phyloP scores from a whole-genome alignment of 1,284 basidiomycete genomes.

The Ceratobasidium sp. region DNA sequence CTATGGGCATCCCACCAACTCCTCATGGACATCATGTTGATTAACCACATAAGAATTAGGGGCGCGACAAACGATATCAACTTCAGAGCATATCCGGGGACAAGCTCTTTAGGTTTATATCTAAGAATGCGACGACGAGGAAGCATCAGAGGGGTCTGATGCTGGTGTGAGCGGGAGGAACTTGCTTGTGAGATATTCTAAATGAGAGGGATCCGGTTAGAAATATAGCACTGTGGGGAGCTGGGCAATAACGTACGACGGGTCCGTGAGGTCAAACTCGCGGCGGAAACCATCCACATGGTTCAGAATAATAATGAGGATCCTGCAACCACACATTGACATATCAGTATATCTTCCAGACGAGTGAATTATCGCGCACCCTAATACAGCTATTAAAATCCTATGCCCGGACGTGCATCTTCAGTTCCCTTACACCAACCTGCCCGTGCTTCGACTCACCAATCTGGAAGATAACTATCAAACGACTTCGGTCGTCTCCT shows the following conservation, averaged over 20 bases:
- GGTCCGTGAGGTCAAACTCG: slow-evolving; percentile 33
- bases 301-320: slow-evolving; percentile 17
- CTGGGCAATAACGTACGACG: not conserved
- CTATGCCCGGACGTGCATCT: not conserved
- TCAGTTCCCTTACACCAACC: no score
- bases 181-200: slow-evolving; percentile 39
- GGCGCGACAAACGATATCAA: slow-evolving; percentile 77
- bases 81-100: slow-evolving; percentile 37
- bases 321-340: not conserved
- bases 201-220: not conserved
- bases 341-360: not conserved
- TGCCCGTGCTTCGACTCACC: slow-evolving; percentile 1
- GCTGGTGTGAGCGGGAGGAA: not conserved
- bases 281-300: slow-evolving; percentile 39
- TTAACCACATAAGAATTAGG: slow-evolving; percentile 69
- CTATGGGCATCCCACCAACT: slow-evolving; percentile 92
- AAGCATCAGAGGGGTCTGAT: no score
- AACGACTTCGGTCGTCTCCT: slow-evolving; percentile 25
- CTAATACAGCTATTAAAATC: slow-evolving; percentile 29
- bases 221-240: not conserved
- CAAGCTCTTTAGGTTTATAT: slow-evolving; percentile 30
- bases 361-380: slow-evolving; percentile 8
- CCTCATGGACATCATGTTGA: slow-evolving; percentile 76
- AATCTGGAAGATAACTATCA: slow-evolving; percentile 39
- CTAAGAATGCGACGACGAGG: slow-evolving; percentile 9